These are phyloP conservation scores for Millerozyma miso DNA, from an alignment of 805 yeast genomes.

Conservation along the genomic window DNA sequence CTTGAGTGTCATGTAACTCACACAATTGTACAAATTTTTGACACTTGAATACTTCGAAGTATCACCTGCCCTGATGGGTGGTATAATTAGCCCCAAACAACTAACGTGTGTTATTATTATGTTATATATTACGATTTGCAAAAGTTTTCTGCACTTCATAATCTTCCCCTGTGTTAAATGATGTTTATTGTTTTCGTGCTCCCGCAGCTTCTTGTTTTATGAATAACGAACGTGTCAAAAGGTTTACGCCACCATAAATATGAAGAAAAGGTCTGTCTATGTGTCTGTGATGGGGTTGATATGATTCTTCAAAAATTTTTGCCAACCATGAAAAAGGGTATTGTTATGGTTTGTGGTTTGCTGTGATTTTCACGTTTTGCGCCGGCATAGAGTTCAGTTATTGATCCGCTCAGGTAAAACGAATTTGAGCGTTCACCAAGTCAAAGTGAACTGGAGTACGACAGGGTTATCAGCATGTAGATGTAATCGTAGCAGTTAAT, in stretches of 20 bases:
- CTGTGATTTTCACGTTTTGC: neutral
- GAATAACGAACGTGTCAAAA: neutral
- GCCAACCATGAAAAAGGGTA: neutral
- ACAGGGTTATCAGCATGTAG: too few relatives aligned
- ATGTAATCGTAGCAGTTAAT: too few relatives aligned
- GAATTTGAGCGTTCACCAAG: too few relatives aligned
- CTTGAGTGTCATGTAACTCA: conserved; percentile 31
- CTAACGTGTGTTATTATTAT: conserved; percentile 5
- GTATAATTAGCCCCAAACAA: conserved; percentile 32
- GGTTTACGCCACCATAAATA: neutral
- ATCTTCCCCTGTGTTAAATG: neutral
- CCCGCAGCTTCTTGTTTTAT: neutral
- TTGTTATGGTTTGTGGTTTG: neutral
- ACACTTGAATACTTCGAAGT: conserved; percentile 23
- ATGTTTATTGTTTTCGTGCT: neutral
- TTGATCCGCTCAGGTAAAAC: neutral
- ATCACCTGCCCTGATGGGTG: conserved; percentile 31
- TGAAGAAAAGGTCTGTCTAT: too few relatives aligned
- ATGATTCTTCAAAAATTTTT: neutral
- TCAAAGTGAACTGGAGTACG: too few relatives aligned
- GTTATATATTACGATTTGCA: neutral
- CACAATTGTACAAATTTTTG: conserved; percentile 29
- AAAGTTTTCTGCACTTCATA: neutral
- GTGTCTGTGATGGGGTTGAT: neutral
- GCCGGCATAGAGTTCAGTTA: neutral